phyloP scores from a whole-genome alignment of 768 basidiomycete species.

The Suillus placidus region DNA sequence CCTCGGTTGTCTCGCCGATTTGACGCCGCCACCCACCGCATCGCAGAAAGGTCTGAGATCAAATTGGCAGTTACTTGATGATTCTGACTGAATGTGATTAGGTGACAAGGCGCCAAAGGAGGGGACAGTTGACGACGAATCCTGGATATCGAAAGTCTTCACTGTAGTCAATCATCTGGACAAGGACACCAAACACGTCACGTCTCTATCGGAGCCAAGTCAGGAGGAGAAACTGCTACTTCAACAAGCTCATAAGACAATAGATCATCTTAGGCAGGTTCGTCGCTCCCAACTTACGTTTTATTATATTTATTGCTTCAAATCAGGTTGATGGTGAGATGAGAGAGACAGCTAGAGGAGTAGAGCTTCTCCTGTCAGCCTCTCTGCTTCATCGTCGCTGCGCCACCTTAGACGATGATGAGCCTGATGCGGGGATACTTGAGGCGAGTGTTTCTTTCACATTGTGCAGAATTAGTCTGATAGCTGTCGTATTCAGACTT shows the following conservation, averaged over 20 bases:
- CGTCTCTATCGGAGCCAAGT: constrained; percentile 51
- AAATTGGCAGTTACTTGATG: constrained; percentile 1
- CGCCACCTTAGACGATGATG: constrained; percentile 54
- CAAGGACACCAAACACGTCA: constrained; percentile 69
- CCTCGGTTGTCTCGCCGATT: constrained; percentile 71
- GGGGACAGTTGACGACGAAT: constrained; percentile 69
- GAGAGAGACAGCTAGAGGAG: constrained; percentile 53
- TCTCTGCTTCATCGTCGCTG: constrained; percentile 76
- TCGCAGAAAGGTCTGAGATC: constrained; percentile 53
- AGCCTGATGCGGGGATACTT: constrained; percentile 52
- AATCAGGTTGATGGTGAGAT: constrained; percentile 19
- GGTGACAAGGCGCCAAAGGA: constrained; percentile 55
- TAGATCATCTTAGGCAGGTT: constrained; percentile 50
- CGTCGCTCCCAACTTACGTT: constrained; percentile 1
- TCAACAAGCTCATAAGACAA: constrained; percentile 45
- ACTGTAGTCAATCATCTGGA: constrained; percentile 57
- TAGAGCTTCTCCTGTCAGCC: constrained; percentile 70
- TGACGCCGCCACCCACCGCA: constrained; percentile 58
- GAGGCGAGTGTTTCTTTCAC: constrained; percentile 49
- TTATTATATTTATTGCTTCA: background rate
- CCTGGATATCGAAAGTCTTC: constrained; percentile 77
- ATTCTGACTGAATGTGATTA: constrained; percentile 13
- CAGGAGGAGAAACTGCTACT: constrained; percentile 55
- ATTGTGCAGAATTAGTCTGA: background rate
- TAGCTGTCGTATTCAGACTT: constrained; percentile 45